Conservation (phyloP, 106 monocot genomes). For the Hemerocallis citrina region DNA sequence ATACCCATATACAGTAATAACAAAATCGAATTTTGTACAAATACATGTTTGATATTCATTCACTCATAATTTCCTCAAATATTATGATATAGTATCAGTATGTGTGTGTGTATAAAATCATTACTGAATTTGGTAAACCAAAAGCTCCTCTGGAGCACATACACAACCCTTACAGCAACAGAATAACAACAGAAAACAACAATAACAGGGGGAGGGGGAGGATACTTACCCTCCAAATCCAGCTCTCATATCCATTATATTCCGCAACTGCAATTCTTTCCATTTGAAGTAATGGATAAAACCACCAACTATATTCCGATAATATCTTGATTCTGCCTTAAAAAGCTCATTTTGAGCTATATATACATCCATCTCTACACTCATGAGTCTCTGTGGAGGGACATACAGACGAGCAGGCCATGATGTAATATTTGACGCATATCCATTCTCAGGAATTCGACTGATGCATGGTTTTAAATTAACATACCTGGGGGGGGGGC, state of each 20-base stretch:
- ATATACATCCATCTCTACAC: conserved; percentile 75
- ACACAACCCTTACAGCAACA: background rate
- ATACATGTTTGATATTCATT: no score
- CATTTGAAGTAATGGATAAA: conserved; percentile 48
- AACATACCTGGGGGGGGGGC: conserved; percentile 79
- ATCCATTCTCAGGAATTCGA: conserved; percentile 64
- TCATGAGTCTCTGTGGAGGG: conserved; percentile 64
- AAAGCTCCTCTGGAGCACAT: background rate
- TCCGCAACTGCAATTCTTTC: conserved; percentile 60
- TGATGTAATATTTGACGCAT: conserved; percentile 48
- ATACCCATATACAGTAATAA: no score
- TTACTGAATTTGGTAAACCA: background rate
- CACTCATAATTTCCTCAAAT: no score
- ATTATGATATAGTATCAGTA: no score
- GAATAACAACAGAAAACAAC: no score
- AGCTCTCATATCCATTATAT: conserved; percentile 97
- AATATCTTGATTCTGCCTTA: conserved; percentile 61
- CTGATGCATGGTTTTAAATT: conserved; percentile 76
- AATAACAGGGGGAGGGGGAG: no score
- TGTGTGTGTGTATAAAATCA: no score
- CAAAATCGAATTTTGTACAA: no score
- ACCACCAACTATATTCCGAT: conserved; percentile 53
- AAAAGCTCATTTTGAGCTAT: conserved; percentile 71
- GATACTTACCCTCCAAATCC: conserved; percentile 83
- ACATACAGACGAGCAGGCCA: conserved; percentile 75